Percentiles rank a stretch among this genome's conserved stretches.
Conservation (phyloP, 768 basidiomycete genomes). For the Suillus variegatus region DNA sequence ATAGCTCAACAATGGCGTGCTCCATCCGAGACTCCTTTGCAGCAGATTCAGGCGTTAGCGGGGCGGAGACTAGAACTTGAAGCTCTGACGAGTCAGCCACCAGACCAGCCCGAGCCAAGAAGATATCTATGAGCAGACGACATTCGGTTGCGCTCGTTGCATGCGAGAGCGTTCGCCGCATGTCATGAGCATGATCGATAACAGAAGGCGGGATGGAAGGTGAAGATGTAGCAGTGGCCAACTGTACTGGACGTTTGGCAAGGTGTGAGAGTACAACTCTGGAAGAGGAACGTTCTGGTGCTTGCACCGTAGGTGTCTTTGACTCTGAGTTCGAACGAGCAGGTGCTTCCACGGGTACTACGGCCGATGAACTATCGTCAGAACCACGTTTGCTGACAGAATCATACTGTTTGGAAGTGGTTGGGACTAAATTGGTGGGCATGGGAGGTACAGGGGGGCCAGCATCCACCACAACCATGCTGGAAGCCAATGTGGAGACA, state of each 20-base stretch:
- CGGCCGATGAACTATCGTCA: not conserved
- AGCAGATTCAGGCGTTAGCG: slow-evolving; percentile 35
- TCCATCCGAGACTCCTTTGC: slow-evolving; percentile 38
- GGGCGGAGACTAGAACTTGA: slow-evolving; percentile 33
- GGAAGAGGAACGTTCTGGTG: slow-evolving; percentile 17
- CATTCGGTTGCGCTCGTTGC: slow-evolving; percentile 84
- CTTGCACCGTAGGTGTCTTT: slow-evolving; percentile 1
- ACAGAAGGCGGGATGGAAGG: slow-evolving; percentile 31
- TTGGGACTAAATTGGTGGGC: not conserved
- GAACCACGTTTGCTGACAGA: not conserved
- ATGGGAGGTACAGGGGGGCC: not conserved
- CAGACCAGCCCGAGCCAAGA: slow-evolving; percentile 64
- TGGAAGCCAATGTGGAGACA: slow-evolving; percentile 11
- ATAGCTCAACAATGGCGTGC: slow-evolving; percentile 50
- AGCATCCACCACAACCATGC: not conserved
- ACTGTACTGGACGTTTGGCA: slow-evolving; percentile 17
- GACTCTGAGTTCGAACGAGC: slow-evolving; percentile 8
- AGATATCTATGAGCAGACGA: slow-evolving; percentile 81
- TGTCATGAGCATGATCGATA: slow-evolving; percentile 55
- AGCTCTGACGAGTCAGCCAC: slow-evolving; percentile 30
- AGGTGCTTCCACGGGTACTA: not conserved
- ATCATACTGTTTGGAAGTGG: slow-evolving; percentile 13
- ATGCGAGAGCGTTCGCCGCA: slow-evolving; percentile 64
- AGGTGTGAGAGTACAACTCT: slow-evolving; percentile 12
- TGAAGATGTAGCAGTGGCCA: slow-evolving; percentile 19